phyloP scores from a whole-genome alignment of 768 basidiomycete genomes.

The Filobasidium floriforme region DNA sequence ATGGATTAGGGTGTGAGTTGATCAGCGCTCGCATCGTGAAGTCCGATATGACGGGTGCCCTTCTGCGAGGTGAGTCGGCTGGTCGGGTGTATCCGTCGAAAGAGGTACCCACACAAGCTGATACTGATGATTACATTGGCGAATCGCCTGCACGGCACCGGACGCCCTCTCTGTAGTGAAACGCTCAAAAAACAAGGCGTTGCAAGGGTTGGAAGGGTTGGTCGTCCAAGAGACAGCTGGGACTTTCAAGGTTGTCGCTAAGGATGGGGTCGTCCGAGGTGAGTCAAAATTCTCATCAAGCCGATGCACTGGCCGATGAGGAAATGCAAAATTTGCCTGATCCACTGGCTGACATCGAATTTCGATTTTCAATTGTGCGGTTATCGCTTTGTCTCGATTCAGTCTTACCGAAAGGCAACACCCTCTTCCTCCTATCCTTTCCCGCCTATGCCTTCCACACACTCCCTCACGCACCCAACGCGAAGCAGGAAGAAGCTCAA shows the following conservation, averaged over 20 bases:
- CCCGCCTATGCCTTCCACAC: constrained; percentile 35
- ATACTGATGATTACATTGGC: constrained; percentile 1
- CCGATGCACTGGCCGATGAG: background rate
- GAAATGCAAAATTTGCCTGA: background rate
- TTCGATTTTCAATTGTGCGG: background rate
- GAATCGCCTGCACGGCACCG: too few relatives aligned
- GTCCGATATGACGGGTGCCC: constrained; percentile 41
- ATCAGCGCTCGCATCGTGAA: constrained; percentile 35
- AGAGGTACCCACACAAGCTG: background rate
- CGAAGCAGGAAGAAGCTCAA: background rate
- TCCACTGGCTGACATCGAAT: constrained; percentile 15
- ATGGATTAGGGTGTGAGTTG: constrained; percentile 22
- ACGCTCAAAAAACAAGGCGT: constrained; percentile 25
- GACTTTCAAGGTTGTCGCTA: constrained; percentile 36
- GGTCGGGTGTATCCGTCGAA: background rate
- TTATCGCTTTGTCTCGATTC: background rate
- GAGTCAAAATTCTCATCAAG: background rate
- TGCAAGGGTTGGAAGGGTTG: constrained; percentile 32
- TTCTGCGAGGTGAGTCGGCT: constrained; percentile 13
- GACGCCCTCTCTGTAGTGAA: constrained; percentile 15
- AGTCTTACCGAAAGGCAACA: constrained; percentile 39
- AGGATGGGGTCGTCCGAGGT: constrained; percentile 18
- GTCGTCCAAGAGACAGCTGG: constrained; percentile 40
- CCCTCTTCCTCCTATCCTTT: constrained; percentile 32
- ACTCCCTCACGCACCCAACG: constrained; percentile 5